Evolutionary conservation across 176 grass and related monocot genomes (phyloP).

Genomic region (Tillandsia leiboldiana): DNA sequence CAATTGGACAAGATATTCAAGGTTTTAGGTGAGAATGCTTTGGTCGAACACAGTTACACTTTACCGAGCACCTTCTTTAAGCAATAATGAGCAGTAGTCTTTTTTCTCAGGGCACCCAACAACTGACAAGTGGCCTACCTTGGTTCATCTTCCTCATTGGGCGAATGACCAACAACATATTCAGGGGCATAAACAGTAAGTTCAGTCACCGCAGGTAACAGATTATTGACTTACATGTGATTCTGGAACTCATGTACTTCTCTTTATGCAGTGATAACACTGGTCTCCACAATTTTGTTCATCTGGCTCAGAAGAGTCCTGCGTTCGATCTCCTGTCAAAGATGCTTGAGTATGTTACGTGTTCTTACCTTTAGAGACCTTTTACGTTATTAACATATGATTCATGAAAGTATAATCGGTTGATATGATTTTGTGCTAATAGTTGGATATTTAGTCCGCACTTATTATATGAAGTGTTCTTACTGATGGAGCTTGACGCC

Average conservation of each 20-base stretch:
- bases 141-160: constrained; percentile 88
- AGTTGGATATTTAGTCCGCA: background rate
- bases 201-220: constrained; percentile 18
- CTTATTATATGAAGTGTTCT: background rate
- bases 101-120: constrained; percentile 68
- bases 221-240: constrained; percentile 3
- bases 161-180: constrained; percentile 82
- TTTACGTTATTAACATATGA: background rate
- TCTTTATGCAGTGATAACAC: constrained; percentile 63
- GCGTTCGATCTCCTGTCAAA: constrained; percentile 91
- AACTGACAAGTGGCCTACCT: constrained; percentile 92
- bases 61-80: background rate
- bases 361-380: constrained; percentile 5
- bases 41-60: constrained; percentile 12
- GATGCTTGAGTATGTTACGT: constrained; percentile 82
- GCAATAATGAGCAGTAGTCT: background rate
- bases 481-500: too few species aligned
- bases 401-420: background rate
- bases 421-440: background rate
- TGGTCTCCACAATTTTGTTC: constrained; percentile 84
- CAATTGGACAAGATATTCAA: constrained; percentile 99
- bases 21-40: constrained; percentile 66
- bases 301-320: constrained; percentile 60
- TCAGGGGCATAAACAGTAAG: constrained; percentile 88
- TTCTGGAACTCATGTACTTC: constrained; percentile 18